Evolutionary conservation across 768 basidiomycete genomes (phyloP), one percentile per base, ranked within the genome.

Genomic region (Lentinus brumalis): DNA sequence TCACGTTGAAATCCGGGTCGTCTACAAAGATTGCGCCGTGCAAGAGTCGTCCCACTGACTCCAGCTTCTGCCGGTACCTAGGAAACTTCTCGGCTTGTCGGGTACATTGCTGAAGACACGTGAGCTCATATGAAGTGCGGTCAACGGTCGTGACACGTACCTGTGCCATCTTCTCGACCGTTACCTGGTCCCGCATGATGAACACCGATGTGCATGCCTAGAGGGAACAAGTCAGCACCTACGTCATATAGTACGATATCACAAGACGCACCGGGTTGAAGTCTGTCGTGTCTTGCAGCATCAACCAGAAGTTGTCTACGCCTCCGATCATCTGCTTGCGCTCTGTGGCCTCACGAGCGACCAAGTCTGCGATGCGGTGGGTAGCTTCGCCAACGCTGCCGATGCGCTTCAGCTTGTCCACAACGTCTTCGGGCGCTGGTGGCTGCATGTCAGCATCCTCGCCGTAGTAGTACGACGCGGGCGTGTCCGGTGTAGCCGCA

Each of bases 251-350:
- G 5, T n/a, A 3, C 12, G 31, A n/a, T 16, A 18, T 46, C n/a
- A 30, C 10, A 16, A 5, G 15, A 55, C 64, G 16, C 32, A 69
- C 68, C 9, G 68, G 66, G 35, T 69, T 69, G 42, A 69, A 69
- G 57, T 67, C 66, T 10, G 68, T 62, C 12, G 57, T 42, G 26
- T 67, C 66, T 4, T 59, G 35, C 44, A 69, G 42, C 38, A 69
- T 51, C 41, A 69, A 47, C 66, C 66, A 69, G 47, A 67, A 41
- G 39, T 67, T 64, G 62, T 69, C 68, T 5, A 69, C 61, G 15
- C 68, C 68, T 1, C 66, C 68, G n/a, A 69, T 69, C 29, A 53
- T 60, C 50, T 65, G 59, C 18, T 55, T 54, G 29, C 68, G 57
- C 50, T 67, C 66, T 4, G 58, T 57, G 3, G 59, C 42, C 35